Base-by-base conservation (phyloP, 768 basidiomycete species). In the Crassisporium funariophilum region DNA sequence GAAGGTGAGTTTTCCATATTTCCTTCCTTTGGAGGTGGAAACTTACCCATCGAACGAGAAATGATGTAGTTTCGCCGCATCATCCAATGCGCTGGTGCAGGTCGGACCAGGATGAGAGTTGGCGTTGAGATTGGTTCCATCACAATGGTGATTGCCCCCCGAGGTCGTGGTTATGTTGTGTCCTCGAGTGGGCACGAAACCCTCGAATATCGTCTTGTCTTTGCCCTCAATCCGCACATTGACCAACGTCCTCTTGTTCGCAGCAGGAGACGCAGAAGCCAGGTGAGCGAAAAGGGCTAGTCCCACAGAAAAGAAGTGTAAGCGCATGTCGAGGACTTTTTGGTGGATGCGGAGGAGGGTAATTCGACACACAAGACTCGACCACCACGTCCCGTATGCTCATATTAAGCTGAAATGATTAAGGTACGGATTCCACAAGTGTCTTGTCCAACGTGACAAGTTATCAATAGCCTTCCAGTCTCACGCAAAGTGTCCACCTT, bases 1-100 rank as follows among this genome's bases (percentile, higher is more conserved):
- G 7, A 29, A 29, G 7, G 27, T 29, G 27, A 13, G 27, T 29
- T 29, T 7, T 7, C 13, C 27, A 35, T 15, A 36, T 31, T 39
- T 11, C 4, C 4, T 45, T 11, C 13, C 20, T 35, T 16, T 23
- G 39, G n/a, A 29, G 35, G 4, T 34, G 17, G 15, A 15, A 4
- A 56, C 60, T 29, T 39, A 74, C 70, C 68, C 76, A 57, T 77
- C 73, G 49, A 66, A 78, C 2, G 52, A 40, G 45, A 78, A 76
- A 8, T 53, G 31, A 2, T 54, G 41, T 16, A 37, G 12, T 12
- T 54, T 57, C 2, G 71, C 59, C 10, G 73, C 75, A 55, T 73
- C 71, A 35, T 69, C 74, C 13, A 78, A 62, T 10, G 76, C 77
- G 33, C 66, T 69, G 5, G 69, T 75, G 38, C 65, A 66, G 0